Evolutionary conservation across 1,284 basidiomycete species (phyloP).

Genomic region (Rhodotorula glutinis): DNA sequence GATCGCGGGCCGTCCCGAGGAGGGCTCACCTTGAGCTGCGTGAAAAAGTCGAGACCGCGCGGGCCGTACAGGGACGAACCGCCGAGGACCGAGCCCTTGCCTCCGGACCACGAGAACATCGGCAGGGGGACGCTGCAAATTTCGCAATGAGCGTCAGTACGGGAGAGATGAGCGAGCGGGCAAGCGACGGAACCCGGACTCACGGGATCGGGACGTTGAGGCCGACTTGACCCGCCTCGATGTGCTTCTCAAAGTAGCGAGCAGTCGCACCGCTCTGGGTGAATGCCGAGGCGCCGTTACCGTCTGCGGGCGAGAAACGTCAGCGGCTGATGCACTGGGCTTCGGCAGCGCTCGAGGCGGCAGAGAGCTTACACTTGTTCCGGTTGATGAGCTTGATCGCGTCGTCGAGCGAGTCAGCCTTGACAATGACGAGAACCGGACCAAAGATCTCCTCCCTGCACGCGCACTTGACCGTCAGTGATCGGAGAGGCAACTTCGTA

Average conservation of each 20-base stretch:
- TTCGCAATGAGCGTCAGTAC: slow-evolving; percentile 41
- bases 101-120: slow-evolving; percentile 91
- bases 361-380: slow-evolving; percentile 66
- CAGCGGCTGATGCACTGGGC: too few species aligned
- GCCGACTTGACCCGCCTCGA: slow-evolving; percentile 78
- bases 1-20: too few species aligned
- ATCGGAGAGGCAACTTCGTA: too few species aligned
- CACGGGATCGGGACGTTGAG: slow-evolving; percentile 71
- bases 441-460: slow-evolving; percentile 90
- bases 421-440: slow-evolving; percentile 77
- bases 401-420: slow-evolving; percentile 82
- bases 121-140: slow-evolving; percentile 61
- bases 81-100: slow-evolving; percentile 83
- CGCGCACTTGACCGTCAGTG: neutral
- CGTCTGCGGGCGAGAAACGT: slow-evolving; percentile 40
- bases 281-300: slow-evolving; percentile 95
- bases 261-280: slow-evolving; percentile 96
- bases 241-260: slow-evolving; percentile 82
- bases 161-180: neutral
- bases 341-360: too few species aligned
- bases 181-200: slow-evolving; percentile 57
- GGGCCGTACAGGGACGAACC: slow-evolving; percentile 76
- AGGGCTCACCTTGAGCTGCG: slow-evolving; percentile 54
- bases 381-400: slow-evolving; percentile 84
- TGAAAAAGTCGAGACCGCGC: slow-evolving; percentile 84